Evolutionary conservation across 73 alveolate genomes (phyloP).

Genomic region (Paramecium caudatum): DNA sequence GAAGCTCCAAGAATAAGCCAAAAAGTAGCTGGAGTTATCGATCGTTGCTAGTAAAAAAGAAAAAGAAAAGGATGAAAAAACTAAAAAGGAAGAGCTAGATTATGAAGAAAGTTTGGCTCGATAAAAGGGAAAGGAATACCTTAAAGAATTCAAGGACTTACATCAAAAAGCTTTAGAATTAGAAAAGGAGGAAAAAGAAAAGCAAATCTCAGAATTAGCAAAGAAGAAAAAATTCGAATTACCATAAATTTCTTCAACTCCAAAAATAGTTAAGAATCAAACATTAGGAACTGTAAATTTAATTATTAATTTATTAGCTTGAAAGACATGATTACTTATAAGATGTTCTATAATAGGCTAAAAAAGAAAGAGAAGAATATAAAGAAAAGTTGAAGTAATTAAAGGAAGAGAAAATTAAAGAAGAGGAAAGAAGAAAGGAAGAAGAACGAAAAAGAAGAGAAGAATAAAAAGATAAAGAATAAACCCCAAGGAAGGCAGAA

Average conservation of each 20-base stretch:
- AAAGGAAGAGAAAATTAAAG: conserved; percentile 4
- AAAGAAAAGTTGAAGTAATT: not conserved
- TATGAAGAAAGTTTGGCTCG: not conserved
- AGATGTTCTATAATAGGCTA: conserved; percentile 45
- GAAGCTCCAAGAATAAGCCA: not conserved
- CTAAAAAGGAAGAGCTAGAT: conserved; percentile 1
- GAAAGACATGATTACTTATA: conserved; percentile 58
- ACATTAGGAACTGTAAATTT: conserved; percentile 56
- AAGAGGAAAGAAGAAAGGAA: not conserved
- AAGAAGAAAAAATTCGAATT: conserved; percentile 37
- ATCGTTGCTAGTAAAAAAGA: not conserved
- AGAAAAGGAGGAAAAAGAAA: conserved; percentile 44
- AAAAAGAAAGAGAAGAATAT: conserved; percentile 46
- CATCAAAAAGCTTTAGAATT: conserved; percentile 49
- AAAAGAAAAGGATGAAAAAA: conserved; percentile 33
- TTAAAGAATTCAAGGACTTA: conserved; percentile 42
- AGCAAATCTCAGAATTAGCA: not conserved
- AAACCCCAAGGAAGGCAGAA: conserved; percentile 23
- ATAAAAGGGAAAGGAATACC: conserved; percentile 35
- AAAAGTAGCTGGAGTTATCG: not conserved
- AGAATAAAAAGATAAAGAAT: not conserved
- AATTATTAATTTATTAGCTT: not conserved
- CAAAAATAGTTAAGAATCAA: conserved; percentile 30
- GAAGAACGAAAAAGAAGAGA: conserved; percentile 6
- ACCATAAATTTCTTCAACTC: conserved; percentile 19